Base-by-base conservation (phyloP, 306 rosid species). In the Gynostemma pentaphyllum region DNA sequence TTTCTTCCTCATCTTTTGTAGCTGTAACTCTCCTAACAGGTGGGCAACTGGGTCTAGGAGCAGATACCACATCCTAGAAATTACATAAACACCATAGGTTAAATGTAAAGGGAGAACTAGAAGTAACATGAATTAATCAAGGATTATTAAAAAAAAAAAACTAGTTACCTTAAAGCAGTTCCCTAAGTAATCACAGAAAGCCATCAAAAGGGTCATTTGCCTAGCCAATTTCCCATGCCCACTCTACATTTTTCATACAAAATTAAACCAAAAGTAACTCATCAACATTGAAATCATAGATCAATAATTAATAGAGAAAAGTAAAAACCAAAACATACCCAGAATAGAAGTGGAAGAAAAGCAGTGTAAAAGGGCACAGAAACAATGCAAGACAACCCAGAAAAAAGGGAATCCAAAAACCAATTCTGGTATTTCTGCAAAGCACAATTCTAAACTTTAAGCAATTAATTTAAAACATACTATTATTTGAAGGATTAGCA, bases 141-240 rank as follows among this genome's bases (percentile, higher is more conserved):
- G 41, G 2, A 69, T 51, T 22, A 9, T 2, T 34, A 1, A 12
- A 34, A 16, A 8, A 14, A 45, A 64, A 47, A 11, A 62, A 27
- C 69, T 11, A 68, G 28, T 26, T 50, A 94, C 99, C 85, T 94
- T 94, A 59, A 88, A 71, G 68, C 83, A 81, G 73, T 94, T 88
- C 19, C 99, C 99, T 8, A 68, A 1, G 75, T 82, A 94, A 83
- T 94, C 99, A 74, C 95, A 94, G 70, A 84, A 82, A 49, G 97
- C 99, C 83, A 94, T 88, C 89, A 94, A 70, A 66, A 94, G 75
- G 47, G 97, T 94, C 85, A 94, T 85, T 80, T 94, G 97, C 66
- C 99, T 79, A 8, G 99, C 99, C 89, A 94, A 78, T 86, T 83
- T 79, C 39, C 97, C 85, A 86, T 94, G 94, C 10, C 99, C 99